These are phyloP conservation scores for Aegilops longissima DNA, from an alignment of 176 grass and related monocot genomes.

Conservation along the genomic window DNA sequence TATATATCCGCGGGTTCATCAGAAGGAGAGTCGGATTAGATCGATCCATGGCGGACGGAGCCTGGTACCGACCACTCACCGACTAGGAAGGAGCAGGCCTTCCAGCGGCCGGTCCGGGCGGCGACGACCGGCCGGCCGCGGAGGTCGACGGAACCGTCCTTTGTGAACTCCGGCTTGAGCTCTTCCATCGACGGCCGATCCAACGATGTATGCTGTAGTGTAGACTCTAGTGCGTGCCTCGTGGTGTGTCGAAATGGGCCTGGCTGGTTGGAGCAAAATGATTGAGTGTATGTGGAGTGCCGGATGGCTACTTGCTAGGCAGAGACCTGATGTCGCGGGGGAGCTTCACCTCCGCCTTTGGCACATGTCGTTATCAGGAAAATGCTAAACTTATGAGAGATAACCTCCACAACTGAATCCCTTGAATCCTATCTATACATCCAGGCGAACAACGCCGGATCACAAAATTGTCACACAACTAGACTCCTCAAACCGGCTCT, in stretches of 20 bases:
- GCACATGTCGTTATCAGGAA: no score
- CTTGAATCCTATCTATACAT: no score
- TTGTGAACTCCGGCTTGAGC: slow-evolving; percentile 38
- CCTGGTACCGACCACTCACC: slow-evolving; percentile 23
- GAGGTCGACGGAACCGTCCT: slow-evolving; percentile 75
- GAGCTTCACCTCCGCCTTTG: no score
- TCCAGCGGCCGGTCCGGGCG: slow-evolving; percentile 63
- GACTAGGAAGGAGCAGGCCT: slow-evolving; percentile 73
- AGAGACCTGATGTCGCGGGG: no score
- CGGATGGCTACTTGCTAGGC: background rate
- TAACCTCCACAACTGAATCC: no score
- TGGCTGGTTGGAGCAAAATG: background rate
- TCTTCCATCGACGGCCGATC: background rate
- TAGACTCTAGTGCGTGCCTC: background rate
- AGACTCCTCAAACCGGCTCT: no score
- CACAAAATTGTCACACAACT: no score
- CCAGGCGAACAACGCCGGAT: no score
- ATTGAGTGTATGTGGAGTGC: background rate
- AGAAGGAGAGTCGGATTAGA: background rate
- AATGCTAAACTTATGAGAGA: no score
- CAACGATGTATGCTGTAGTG: background rate
- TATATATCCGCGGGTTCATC: background rate
- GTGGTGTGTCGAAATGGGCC: background rate
- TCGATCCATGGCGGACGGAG: no score
- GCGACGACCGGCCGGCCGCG: slow-evolving; percentile 52